phyloP scores from a whole-genome alignment of 768 basidiomycete species.

The Fistulinella prunicolor region DNA sequence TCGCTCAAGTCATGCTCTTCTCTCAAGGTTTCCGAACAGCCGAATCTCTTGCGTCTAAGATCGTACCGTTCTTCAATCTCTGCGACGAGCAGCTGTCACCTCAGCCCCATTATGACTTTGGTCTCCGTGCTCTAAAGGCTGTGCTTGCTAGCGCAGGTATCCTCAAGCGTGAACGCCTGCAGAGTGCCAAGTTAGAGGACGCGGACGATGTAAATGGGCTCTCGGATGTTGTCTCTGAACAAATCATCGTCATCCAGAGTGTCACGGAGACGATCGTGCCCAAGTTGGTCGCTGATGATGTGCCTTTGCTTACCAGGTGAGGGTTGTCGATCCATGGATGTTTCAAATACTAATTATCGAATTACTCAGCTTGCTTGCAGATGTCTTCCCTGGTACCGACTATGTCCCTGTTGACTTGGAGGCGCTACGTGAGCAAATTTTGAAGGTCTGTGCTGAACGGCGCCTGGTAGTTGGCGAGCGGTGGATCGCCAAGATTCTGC shows the following conservation, averaged over 20 bases:
- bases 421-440: conserved; percentile 79
- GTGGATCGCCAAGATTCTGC: conserved; percentile 95
- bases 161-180: conserved; percentile 87
- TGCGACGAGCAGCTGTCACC: conserved; percentile 96
- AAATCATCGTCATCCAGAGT: conserved; percentile 97
- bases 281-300: conserved; percentile 96
- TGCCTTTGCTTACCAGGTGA: conserved; percentile 88
- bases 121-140: conserved; percentile 94
- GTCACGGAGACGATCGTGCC: conserved; percentile 98
- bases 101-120: conserved; percentile 99
- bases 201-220: conserved; percentile 47
- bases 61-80: conserved; percentile 99
- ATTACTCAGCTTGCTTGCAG: conserved; percentile 71
- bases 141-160: conserved; percentile 97
- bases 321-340: conserved; percentile 13
- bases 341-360: neutral
- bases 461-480: conserved; percentile 82
- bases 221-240: conserved; percentile 78
- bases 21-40: conserved; percentile 99
- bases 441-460: conserved; percentile 81
- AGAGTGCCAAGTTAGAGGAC: conserved; percentile 40
- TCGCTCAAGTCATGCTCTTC: conserved; percentile 99
- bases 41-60: conserved; percentile 95
- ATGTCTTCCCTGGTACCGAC: conserved; percentile 96
- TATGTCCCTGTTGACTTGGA: conserved; percentile 88